Conservation (phyloP, 805 yeast genomes). For the Lipomyces sp. region DNA sequence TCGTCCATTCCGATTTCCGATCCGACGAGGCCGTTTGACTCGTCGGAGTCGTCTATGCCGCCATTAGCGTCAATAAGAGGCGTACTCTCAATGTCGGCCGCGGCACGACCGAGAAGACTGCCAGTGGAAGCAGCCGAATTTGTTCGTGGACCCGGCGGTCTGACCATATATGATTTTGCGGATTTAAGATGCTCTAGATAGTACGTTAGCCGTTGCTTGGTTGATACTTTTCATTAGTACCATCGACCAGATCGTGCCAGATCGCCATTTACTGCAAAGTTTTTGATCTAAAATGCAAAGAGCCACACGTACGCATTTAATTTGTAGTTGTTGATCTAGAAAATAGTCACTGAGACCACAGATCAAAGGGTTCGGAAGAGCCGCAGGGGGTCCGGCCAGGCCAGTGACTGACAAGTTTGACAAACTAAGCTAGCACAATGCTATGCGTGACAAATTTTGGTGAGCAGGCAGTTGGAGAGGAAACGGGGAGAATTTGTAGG, state of each 20-base stretch:
- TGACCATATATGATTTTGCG: slow-evolving; percentile 23
- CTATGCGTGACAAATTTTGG: too few relatives aligned
- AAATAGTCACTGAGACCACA: background rate
- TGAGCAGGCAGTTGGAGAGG: background rate
- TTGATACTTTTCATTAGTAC: background rate
- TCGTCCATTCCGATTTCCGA: slow-evolving; percentile 12
- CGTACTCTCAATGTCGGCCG: slow-evolving; percentile 5
- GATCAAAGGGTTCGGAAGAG: background rate
- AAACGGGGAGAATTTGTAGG: background rate
- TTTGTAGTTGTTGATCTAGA: background rate
- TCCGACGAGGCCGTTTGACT: slow-evolving; percentile 1
- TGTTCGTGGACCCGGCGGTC: slow-evolving; percentile 27
- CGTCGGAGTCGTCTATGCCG: slow-evolving; percentile 4
- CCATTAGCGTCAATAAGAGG: slow-evolving; percentile 4
- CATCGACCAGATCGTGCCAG: too few relatives aligned
- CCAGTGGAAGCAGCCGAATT: slow-evolving; percentile 13
- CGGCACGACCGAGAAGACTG: background rate
- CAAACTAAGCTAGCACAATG: too few relatives aligned
- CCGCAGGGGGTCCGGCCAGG: too few relatives aligned
- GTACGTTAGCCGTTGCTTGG: background rate
- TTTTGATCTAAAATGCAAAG: background rate
- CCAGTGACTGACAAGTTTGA: too few relatives aligned
- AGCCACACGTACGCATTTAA: background rate
- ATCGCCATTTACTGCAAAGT: too few relatives aligned
- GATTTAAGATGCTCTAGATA: slow-evolving; percentile 16